phyloP scores from a whole-genome alignment of 208 protist species.

The Crithidia brevicula region DNA sequence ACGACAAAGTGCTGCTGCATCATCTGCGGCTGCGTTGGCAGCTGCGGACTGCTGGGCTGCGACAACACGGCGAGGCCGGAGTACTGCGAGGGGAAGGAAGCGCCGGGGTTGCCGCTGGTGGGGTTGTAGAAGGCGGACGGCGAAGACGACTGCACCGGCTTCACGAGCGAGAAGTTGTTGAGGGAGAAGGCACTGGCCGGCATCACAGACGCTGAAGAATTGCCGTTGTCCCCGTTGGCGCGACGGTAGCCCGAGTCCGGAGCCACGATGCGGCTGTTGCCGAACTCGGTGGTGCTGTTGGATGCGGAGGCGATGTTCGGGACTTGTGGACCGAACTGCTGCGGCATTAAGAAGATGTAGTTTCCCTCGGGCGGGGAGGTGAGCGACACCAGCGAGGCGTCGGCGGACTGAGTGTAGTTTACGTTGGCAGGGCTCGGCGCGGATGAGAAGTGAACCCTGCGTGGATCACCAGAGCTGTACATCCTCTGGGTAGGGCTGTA shows the following conservation, averaged over 20 bases:
- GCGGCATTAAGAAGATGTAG: constrained; percentile 20
- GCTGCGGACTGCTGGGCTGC: constrained; percentile 20
- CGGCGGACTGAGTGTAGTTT: constrained; percentile 14
- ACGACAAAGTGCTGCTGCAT: constrained; percentile 18
- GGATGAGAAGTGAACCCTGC: constrained; percentile 14
- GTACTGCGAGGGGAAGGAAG: constrained; percentile 14
- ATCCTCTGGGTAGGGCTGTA: too few species aligned
- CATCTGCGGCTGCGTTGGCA: constrained; percentile 14
- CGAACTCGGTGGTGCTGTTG: constrained; percentile 28
- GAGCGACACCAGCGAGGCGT: constrained; percentile 16
- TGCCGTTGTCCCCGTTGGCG: constrained; percentile 10
- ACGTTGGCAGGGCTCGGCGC: constrained; percentile 8
- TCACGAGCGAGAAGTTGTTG: constrained; percentile 21
- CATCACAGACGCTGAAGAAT: constrained; percentile 4
- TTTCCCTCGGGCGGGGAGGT: constrained; percentile 12
- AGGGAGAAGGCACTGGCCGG: constrained; percentile 5
- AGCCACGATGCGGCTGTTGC: constrained; percentile 12
- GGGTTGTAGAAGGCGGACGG: constrained; percentile 9
- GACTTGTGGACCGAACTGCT: constrained; percentile 4
- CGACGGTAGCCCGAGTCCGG: constrained; percentile 6
- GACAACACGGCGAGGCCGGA: constrained; percentile 12
- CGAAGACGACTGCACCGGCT: constrained; percentile 14
- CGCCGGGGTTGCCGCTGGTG: not conserved
- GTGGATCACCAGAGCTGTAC: constrained; percentile 23
- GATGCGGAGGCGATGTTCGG: constrained; percentile 21